phyloP scores from a whole-genome alignment of 2,329 filamentous ascomycete genomes.

The Claviceps sp. region DNA sequence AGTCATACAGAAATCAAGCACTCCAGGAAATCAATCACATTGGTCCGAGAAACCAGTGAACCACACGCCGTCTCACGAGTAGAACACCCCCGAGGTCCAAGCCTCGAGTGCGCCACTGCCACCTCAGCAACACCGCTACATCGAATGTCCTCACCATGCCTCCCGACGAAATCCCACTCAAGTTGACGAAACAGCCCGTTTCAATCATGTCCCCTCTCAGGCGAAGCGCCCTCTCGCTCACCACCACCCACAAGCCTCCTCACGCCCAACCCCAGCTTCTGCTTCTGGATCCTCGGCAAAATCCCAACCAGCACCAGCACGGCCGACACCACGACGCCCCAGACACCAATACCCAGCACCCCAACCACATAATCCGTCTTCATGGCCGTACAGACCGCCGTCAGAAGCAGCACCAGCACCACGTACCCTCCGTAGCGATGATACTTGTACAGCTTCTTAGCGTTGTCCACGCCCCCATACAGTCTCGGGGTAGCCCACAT shows the following conservation, averaged over 20 bases:
- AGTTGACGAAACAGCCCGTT: no score
- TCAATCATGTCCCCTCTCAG: no score
- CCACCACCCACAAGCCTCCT: neutral
- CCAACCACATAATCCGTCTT: conserved; percentile 61
- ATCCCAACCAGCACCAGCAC: conserved; percentile 58
- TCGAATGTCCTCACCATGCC: no score
- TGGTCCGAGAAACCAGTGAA: no score
- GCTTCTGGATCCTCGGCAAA: conserved; percentile 64
- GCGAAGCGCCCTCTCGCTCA: neutral
- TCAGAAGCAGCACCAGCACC: conserved; percentile 55
- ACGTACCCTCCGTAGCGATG: conserved; percentile 69
- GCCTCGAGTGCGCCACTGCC: no score
- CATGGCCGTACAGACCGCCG: conserved; percentile 61
- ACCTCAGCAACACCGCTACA: no score
- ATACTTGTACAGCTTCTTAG: conserved; percentile 80
- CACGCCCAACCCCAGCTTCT: conserved; percentile 37
- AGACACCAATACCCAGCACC: conserved; percentile 58
- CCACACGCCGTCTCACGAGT: no score
- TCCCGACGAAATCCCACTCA: no score
- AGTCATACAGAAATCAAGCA: no score
- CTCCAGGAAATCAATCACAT: no score
- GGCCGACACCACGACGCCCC: conserved; percentile 56
- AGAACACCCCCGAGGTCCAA: no score
- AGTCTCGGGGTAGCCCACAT: conserved; percentile 64
- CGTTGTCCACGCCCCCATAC: conserved; percentile 67